These are phyloP conservation scores for Claviceps sp. DNA, from an alignment of 2,329 filamentous ascomycete species.

Conservation along the genomic window DNA sequence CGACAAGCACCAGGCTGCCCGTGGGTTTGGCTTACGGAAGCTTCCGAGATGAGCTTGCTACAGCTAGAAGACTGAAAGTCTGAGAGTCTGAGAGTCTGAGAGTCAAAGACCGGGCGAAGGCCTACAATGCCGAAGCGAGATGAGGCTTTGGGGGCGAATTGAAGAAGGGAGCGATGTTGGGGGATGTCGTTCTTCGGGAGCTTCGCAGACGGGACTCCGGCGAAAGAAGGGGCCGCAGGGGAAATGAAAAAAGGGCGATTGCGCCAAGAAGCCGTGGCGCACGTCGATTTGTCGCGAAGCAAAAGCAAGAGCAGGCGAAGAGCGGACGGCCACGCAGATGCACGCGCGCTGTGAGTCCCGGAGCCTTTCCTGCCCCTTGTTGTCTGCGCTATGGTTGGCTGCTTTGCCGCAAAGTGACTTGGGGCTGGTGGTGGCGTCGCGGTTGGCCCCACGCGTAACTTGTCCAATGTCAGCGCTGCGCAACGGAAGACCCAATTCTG, in stretches of 20 bases:
- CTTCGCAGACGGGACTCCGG: neutral
- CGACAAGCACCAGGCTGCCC: neutral
- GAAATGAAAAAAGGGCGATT: neutral
- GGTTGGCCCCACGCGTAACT: neutral
- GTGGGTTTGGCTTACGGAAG: neutral
- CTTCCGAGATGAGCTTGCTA: neutral
- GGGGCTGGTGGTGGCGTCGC: neutral
- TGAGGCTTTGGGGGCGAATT: neutral
- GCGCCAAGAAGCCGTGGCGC: neutral
- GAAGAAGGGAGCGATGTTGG: neutral
- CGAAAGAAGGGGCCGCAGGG: neutral
- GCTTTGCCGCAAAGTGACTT: conserved; percentile 1
- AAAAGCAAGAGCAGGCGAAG: neutral
- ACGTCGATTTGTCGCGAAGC: neutral
- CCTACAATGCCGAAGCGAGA: neutral
- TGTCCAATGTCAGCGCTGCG: neutral
- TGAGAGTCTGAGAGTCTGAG: too few species aligned
- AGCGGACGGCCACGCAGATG: neutral
- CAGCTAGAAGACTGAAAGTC: neutral
- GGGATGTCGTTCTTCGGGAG: neutral
- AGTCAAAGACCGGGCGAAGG: neutral
- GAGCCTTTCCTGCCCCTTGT: neutral
- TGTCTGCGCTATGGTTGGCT: neutral
- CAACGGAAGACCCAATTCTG: neutral
- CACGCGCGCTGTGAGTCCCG: neutral